Evolutionary conservation across 768 basidiomycete species (phyloP).

Genomic region (Macrolepiota fuliginosa): DNA sequence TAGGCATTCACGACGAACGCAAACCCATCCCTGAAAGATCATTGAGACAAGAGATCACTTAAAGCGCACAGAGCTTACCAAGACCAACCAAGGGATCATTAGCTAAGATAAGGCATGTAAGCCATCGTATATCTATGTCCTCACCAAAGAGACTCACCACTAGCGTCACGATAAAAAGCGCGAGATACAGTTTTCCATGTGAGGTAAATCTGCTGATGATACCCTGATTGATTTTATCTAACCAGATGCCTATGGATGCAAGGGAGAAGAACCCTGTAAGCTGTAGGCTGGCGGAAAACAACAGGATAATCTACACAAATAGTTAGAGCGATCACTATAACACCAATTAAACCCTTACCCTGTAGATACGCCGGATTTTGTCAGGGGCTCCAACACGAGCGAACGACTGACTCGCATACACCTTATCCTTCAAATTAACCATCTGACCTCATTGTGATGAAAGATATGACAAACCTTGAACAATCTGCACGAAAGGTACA

Average conservation of each 20-base stretch:
- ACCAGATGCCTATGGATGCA: constrained; percentile 46
- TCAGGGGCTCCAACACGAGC: constrained; percentile 47
- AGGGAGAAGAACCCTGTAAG: constrained; percentile 49
- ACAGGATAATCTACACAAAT: constrained; percentile 39
- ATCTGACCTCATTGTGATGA: neutral
- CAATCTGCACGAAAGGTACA: constrained; percentile 38
- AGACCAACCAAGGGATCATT: constrained; percentile 43
- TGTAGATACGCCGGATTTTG: constrained; percentile 43
- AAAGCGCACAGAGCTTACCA: constrained; percentile 28
- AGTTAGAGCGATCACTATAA: neutral
- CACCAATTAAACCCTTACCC: constrained; percentile 25
- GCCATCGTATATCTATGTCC: neutral
- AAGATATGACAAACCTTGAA: constrained; percentile 32
- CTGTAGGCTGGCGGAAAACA: constrained; percentile 47
- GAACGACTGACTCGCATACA: constrained; percentile 45
- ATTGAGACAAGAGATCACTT: neutral
- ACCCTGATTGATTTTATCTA: constrained; percentile 41
- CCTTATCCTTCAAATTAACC: constrained; percentile 21
- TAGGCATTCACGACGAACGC: constrained; percentile 43
- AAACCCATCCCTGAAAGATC: constrained; percentile 44
- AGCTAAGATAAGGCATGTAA: constrained; percentile 25
- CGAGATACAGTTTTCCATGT: constrained; percentile 36
- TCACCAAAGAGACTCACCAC: constrained; percentile 29
- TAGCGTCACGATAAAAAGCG: constrained; percentile 35
- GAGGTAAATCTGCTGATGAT: constrained; percentile 31